Evolutionary conservation across 2,329 filamentous ascomycete genomes (phyloP).

Genomic region (Alternaria ethzedia): DNA sequence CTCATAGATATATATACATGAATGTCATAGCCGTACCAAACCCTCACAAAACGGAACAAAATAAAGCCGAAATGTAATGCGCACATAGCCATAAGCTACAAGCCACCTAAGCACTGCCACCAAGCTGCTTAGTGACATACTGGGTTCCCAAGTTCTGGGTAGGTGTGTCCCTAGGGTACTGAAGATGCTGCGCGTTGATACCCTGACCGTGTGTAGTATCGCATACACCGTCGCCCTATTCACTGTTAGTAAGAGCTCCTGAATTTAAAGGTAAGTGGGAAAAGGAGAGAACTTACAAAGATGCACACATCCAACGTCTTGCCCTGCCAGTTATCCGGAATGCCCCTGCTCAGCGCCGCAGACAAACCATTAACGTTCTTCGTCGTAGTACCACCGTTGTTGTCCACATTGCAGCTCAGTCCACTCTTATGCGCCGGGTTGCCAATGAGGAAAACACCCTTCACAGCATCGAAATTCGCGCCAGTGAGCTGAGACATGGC

Average conservation of each 20-base stretch:
- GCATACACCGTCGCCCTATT: constrained; percentile 46
- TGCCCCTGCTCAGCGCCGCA: constrained; percentile 1
- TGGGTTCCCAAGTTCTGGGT: constrained; percentile 37
- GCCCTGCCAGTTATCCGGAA: constrained; percentile 41
- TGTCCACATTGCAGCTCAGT: constrained; percentile 44
- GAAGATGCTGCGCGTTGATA: constrained; percentile 40
- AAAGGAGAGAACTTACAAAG: constrained; percentile 30
- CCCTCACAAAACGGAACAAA: neutral
- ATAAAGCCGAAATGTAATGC: constrained; percentile 4
- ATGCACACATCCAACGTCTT: constrained; percentile 50
- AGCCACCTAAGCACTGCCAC: neutral
- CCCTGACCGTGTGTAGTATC: constrained; percentile 42
- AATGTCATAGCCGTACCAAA: neutral
- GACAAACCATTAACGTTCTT: constrained; percentile 37
- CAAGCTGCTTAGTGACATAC: neutral
- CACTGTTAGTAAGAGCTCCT: too few relatives aligned
- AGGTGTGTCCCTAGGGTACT: constrained; percentile 29
- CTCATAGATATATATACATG: neutral
- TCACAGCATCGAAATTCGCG: constrained; percentile 42
- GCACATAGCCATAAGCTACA: neutral
- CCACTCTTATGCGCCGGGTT: constrained; percentile 43
- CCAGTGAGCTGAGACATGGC: constrained; percentile 43
- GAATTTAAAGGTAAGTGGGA: too few relatives aligned
- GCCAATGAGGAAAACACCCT: constrained; percentile 47
- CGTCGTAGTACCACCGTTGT: constrained; percentile 25